Base-by-base conservation (phyloP, 768 basidiomycete species). In the Cystofilobasidium capitatum region DNA sequence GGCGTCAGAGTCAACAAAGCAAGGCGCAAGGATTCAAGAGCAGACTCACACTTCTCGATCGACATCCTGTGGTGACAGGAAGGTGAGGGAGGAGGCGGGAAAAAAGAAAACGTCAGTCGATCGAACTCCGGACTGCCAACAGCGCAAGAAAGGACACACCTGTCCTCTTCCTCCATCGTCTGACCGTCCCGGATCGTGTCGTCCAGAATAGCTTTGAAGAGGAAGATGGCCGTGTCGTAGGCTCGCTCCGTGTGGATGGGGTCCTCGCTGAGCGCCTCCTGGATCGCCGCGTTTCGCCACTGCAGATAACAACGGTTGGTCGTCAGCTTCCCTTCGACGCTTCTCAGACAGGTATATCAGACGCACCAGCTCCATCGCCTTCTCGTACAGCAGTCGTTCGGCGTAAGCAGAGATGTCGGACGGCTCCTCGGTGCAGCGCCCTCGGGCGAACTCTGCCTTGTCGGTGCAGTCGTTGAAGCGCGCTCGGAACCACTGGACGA, bases 381-480 rank as follows among this genome's bases (percentile, higher is more conserved):
- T 87, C 75, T 97, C 92, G 75, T 96, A 97, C 6, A 98, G 83
- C 29, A 97, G 79, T 76, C 91, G 88, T 75, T 97, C 93, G 20
- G 94, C 82, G 79, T 86, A 93, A 64, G 84, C 85, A 74, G 85
- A 86, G 0, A 88, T 85, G 1, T 89, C 89, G 24, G 86, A 84
- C 68, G 91, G 88, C 36, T 77, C 78, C 65, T 88, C 88, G 37
- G 60, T 83, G 77, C 76, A 76, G 16, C 76, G 72, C 22, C 73
- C 66, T 72, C 79, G 79, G 2, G 77, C 77, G 72, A 77, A 79
- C 57, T 89, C 86, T 22, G 90, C 89, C 45, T 93, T 88, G 67
- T 94, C 91, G 73, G 89, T 89, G 74, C 91, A 94, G 75, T 93
- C 92, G 73, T 92, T 85, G 76, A 96, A 99, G 70, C 91, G 87